These are phyloP conservation scores for Nemophila menziesii DNA, from an alignment of 257 asterid species.

Conservation along the genomic window DNA sequence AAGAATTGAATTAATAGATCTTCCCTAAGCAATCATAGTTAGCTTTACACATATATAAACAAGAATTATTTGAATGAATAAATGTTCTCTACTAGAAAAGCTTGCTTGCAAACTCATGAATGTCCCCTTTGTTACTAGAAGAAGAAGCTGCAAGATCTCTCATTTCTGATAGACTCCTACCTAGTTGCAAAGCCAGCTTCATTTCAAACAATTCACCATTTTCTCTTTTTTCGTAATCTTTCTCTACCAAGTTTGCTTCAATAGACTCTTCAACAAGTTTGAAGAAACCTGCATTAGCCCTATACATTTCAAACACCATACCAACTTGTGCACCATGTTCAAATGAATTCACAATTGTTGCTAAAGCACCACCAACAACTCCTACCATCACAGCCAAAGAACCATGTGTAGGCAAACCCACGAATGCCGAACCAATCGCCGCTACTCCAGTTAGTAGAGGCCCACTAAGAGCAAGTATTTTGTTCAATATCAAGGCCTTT, in stretches of 20 bases:
- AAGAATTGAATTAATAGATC: no score
- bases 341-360: conserved; percentile 40
- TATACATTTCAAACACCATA: conserved; percentile 70
- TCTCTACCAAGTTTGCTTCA: conserved; percentile 33
- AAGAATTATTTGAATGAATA: no score
- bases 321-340: conserved; percentile 78
- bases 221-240: conserved; percentile 37
- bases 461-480: conserved; percentile 26
- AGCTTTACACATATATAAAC: no score
- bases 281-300: conserved; percentile 66
- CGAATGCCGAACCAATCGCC: conserved; percentile 33
- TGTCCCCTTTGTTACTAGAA: conserved; percentile 10
- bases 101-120: conserved; percentile 55
- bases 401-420: conserved; percentile 21
- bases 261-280: conserved; percentile 47
- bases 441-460: conserved; percentile 56
- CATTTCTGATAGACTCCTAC: conserved; percentile 57
- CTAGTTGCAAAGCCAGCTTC: conserved; percentile 54
- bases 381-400: conserved; percentile 35
- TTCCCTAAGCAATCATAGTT: no score
- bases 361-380: conserved; percentile 51
- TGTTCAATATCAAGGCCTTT: conserved; percentile 45
- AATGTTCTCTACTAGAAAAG: conserved; percentile 45
- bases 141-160: conserved; percentile 33
- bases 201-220: conserved; percentile 51